Conservation (phyloP, 2,329 filamentous ascomycete species). For the Diaporthe velutina region DNA sequence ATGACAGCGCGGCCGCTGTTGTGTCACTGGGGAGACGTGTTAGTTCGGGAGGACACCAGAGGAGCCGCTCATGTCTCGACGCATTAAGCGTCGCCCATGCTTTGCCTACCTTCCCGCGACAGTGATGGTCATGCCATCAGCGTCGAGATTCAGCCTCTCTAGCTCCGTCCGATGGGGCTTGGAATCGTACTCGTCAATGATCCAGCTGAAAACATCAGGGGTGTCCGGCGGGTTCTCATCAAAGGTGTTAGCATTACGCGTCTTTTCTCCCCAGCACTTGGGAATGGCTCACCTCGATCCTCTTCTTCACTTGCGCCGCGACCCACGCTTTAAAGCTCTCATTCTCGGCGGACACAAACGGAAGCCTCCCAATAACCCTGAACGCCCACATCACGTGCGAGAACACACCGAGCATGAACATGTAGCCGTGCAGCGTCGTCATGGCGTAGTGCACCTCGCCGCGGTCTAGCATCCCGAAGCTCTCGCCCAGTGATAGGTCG, state of each 20-base stretch:
- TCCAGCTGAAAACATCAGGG: constrained; percentile 32
- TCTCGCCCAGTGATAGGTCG: constrained; percentile 34
- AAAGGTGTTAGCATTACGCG: neutral
- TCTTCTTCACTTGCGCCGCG: constrained; percentile 22
- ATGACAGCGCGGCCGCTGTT: constrained; percentile 33
- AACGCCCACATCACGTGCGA: constrained; percentile 31
- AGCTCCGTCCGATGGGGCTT: constrained; percentile 9
- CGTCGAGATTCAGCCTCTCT: constrained; percentile 23
- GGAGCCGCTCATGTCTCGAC: too few relatives aligned
- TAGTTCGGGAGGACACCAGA: neutral
- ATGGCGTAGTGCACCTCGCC: constrained; percentile 27
- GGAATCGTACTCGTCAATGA: constrained; percentile 34
- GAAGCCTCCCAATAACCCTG: neutral
- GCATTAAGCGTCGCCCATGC: neutral
- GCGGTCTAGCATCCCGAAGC: constrained; percentile 35
- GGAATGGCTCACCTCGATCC: constrained; percentile 23
- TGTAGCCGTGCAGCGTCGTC: constrained; percentile 29
- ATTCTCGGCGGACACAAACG: constrained; percentile 19
- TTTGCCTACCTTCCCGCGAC: constrained; percentile 31
- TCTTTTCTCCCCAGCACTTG: neutral
- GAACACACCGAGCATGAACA: constrained; percentile 31
- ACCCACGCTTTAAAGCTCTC: constrained; percentile 33
- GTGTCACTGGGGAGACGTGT: constrained; percentile 26
- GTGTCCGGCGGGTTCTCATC: constrained; percentile 29
- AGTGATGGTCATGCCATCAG: constrained; percentile 27